These are phyloP conservation scores for Meira miltonrushii DNA, from an alignment of 1,284 basidiomycete species.

Conservation along the genomic window DNA sequence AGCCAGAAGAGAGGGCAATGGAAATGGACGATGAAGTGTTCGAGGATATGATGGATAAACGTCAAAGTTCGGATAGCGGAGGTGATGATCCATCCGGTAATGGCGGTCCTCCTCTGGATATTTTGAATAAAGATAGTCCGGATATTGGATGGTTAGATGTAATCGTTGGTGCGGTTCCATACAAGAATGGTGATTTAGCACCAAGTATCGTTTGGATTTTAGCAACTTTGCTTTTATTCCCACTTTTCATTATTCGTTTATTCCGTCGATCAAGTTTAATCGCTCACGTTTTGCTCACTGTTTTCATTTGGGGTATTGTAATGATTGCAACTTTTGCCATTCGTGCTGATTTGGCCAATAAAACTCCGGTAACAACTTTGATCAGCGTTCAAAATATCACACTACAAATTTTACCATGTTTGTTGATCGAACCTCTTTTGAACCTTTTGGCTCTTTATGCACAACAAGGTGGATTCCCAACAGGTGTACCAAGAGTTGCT, in stretches of 20 bases:
- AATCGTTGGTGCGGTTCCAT: slow-evolving; percentile 28
- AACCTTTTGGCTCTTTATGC: slow-evolving; percentile 26
- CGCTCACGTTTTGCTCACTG: slow-evolving; percentile 26
- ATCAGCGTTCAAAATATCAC: slow-evolving; percentile 31
- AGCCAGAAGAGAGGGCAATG: background rate
- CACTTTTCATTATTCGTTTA: slow-evolving; percentile 30
- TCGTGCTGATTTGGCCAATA: slow-evolving; percentile 21
- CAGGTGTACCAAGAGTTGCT: slow-evolving; percentile 25
- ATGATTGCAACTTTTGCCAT: slow-evolving; percentile 27
- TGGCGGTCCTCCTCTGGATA: slow-evolving; percentile 24
- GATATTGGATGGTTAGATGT: slow-evolving; percentile 34
- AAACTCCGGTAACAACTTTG: slow-evolving; percentile 22
- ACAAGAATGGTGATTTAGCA: slow-evolving; percentile 36
- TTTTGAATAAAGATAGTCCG: slow-evolving; percentile 31
- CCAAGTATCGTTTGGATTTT: slow-evolving; percentile 30
- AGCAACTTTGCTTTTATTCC: slow-evolving; percentile 26
- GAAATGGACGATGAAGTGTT: slow-evolving; percentile 18
- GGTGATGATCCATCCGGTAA: slow-evolving; percentile 18
- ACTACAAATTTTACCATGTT: slow-evolving; percentile 21
- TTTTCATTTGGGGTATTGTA: slow-evolving; percentile 25
- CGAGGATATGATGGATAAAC: slow-evolving; percentile 24
- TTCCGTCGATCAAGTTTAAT: slow-evolving; percentile 29
- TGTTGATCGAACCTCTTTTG: slow-evolving; percentile 29
- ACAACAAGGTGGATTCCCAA: slow-evolving; percentile 17
- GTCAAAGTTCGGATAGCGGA: slow-evolving; percentile 11